Evolutionary conservation across 1,284 basidiomycete genomes (phyloP), one percentile per base, ranked within the genome.

Genomic region (Sphaerobolus stellatus): DNA sequence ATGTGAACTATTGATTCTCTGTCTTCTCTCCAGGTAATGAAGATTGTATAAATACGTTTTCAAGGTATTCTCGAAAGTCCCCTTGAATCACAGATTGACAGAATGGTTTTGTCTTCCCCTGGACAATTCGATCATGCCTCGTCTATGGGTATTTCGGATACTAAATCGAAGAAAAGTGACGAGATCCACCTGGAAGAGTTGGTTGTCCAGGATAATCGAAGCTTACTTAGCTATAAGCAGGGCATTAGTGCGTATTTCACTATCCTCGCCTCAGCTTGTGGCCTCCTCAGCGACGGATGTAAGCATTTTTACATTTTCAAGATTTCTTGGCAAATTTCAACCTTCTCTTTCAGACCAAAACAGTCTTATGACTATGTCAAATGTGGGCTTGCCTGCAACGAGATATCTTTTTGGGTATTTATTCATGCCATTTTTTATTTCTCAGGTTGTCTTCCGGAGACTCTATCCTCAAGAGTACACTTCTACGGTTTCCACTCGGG

Each of bases 241-340:
- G 66, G 61, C 9, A 64, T 82, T 48, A 84, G 83, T 61, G 71
- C 75, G 20, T 80, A 80, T 65, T 81, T 85, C 64, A 83, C 83
- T 14, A 84, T 86, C 59, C 68, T 76, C 30, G 83, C 83, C 41
- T 76, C 84, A 22, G 84, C 81, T 1, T 83, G 82, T 63, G 86
- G 84, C 40, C 69, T 88, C 41, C 81, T 88, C 58, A 84, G 80
- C 54, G 86, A 89, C 72, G 86, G 87, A 41, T 85, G 83, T 83
- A 62, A 70, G 73, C 73, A 34, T 20, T 25, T 29, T 30, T 54
- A 22, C 4, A 3, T 31, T 24, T 27, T 43, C 4, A 13, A 24
- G 5, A 4, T 11, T 5, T 9, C 20, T 20, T 13, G 28, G 22
- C 33, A 36, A 33, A 20, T 16, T 8, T 14, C 5, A 41, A 46